Evolutionary conservation across 139 green algal species (phyloP).

Genomic region (Klebsormidium nitens): DNA sequence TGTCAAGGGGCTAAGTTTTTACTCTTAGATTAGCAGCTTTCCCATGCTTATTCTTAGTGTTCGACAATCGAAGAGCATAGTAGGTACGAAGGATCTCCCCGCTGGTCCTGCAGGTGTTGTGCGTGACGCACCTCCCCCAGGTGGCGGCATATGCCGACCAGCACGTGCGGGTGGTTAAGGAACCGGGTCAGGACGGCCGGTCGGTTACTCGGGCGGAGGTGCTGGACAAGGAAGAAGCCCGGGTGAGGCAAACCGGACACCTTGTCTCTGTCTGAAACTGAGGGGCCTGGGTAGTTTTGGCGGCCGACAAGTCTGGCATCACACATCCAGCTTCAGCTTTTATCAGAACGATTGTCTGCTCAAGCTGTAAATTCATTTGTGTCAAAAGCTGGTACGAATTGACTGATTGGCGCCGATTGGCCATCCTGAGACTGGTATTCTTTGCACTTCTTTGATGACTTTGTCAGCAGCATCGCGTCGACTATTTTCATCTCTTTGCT

Average conservation of each 20-base stretch:
- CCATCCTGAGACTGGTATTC: neutral
- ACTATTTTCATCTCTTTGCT: too few relatives aligned
- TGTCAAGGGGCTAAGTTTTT: neutral
- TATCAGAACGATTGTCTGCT: too few relatives aligned
- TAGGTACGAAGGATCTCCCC: too few relatives aligned
- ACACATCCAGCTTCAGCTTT: neutral
- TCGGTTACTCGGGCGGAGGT: neutral
- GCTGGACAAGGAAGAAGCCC: neutral
- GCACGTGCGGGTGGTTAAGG: slow-evolving; percentile 33
- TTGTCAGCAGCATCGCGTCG: too few relatives aligned
- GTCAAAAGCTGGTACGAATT: too few relatives aligned
- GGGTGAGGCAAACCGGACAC: slow-evolving; percentile 2
- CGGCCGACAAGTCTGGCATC: neutral
- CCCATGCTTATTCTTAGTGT: too few relatives aligned
- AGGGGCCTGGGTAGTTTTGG: neutral
- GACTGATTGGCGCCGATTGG: neutral
- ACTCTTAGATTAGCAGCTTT: neutral
- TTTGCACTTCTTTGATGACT: too few relatives aligned
- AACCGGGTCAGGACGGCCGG: neutral
- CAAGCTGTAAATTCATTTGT: too few relatives aligned
- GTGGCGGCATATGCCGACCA: slow-evolving; percentile 26
- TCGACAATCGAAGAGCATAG: too few relatives aligned
- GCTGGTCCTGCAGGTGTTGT: slow-evolving; percentile 10
- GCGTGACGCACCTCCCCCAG: slow-evolving; percentile 29
- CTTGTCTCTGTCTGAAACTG: neutral